Evolutionary conservation across 2,329 filamentous ascomycete species (phyloP).

Genomic region (Colletotrichum brevisporum): DNA sequence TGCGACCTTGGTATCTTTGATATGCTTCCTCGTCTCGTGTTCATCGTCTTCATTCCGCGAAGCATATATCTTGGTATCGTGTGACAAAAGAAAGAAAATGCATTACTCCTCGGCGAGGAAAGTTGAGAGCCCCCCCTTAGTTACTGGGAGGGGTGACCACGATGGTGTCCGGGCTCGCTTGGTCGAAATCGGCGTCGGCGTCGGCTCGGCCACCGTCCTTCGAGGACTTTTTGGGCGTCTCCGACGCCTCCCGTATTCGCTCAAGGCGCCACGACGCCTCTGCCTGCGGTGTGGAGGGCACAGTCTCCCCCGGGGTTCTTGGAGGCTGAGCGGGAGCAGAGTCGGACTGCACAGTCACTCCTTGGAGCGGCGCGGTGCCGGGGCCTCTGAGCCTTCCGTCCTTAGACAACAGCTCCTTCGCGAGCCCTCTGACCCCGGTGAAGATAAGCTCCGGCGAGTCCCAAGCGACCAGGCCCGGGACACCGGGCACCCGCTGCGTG

Average conservation of each 20-base stretch:
- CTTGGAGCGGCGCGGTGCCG: constrained; percentile 49
- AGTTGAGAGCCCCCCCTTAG: background rate
- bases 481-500: constrained; percentile 55
- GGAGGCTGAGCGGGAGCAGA: background rate
- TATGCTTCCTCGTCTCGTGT: constrained; percentile 10
- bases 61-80: constrained; percentile 29
- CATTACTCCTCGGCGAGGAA: background rate
- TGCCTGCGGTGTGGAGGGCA: constrained; percentile 10
- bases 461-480: constrained; percentile 62
- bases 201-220: background rate
- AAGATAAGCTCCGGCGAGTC: constrained; percentile 63
- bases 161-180: constrained; percentile 39
- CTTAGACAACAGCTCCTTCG: constrained; percentile 53
- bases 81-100: constrained; percentile 13
- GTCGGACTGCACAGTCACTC: constrained; percentile 43
- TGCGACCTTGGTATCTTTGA: background rate
- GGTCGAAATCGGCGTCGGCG: constrained; percentile 32
- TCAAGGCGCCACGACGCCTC: constrained; percentile 34
- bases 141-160: constrained; percentile 34
- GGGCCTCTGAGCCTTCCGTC: constrained; percentile 55
- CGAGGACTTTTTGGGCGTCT: constrained; percentile 27
- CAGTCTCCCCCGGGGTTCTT: background rate
- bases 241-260: constrained; percentile 36
- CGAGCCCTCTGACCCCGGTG: constrained; percentile 57
- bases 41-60: constrained; percentile 14